These are phyloP conservation scores for Rhamnella rubrinervis DNA, from an alignment of 331 rosid genomes.

Conservation along the genomic window DNA sequence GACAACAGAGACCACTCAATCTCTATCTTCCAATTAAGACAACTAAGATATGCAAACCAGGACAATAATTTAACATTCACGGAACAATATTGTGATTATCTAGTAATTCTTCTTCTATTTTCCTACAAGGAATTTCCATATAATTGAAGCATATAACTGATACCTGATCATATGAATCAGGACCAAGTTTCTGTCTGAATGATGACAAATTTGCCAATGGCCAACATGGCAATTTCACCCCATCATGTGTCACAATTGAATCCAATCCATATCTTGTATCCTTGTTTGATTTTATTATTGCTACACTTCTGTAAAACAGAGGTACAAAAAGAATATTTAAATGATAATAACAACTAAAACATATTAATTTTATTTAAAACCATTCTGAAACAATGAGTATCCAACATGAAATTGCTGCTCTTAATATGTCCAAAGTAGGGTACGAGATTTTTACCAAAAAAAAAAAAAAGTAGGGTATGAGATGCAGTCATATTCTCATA, in stretches of 20 bases:
- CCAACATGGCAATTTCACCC: conserved; percentile 78
- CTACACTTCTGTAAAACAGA: conserved; percentile 64
- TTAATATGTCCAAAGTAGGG: neutral
- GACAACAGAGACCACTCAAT: neutral
- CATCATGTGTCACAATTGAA: conserved; percentile 91
- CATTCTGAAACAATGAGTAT: neutral
- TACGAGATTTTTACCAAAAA: neutral
- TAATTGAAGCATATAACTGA: conserved; percentile 17
- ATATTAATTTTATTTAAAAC: neutral
- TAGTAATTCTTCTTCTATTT: too few species aligned
- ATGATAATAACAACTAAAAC: neutral
- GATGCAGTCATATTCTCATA: neutral
- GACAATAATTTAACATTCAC: neutral
- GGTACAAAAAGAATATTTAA: neutral
- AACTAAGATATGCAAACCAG: neutral
- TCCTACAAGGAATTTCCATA: neutral
- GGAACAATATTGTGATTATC: neutral
- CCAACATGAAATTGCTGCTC: neutral
- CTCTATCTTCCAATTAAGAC: neutral
- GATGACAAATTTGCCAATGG: conserved; percentile 59
- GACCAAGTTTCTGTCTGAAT: conserved; percentile 70
- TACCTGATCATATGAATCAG: conserved; percentile 70
- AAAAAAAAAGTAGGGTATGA: neutral
- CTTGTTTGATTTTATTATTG: conserved; percentile 83
- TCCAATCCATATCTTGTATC: conserved; percentile 85